Base-by-base conservation (phyloP, 106 monocot species). In the Allium cepa region DNA sequence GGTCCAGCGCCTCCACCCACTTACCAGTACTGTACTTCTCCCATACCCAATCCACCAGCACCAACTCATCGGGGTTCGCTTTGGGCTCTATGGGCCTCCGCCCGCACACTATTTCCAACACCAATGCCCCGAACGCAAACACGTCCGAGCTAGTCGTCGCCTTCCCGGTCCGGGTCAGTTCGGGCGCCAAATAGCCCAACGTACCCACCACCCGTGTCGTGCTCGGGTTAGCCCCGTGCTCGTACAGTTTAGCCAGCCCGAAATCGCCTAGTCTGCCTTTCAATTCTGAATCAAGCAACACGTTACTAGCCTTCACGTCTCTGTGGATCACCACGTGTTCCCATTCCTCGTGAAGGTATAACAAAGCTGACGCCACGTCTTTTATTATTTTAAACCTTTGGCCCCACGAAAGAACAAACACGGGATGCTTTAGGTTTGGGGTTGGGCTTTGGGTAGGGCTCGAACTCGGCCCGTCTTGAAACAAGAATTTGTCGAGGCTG, bases 341-440 rank as follows among this genome's bases (percentile, higher is more conserved):
- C 74, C 73, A 79, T 45, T 68, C 79, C 59, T 79, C 79, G 51
- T 79, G 79, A 9, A 79, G 53, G 61, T 74, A 79, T n/a, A 74
- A 53, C 13, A 79, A 48, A n/a, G 47, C 74, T 0, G 79, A 74
- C 4, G 73, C 79, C 6, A 79, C 56, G 13, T 61, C 79, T 74
- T 74, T 63, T 14, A 79, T 73, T 36, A 79, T 74, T 5, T 26
- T 11, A 13, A 74, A 69, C 62, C 79, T 57, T 11, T 63, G 55
- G 8, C 12, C 62, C 79, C 79, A 79, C 48, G 52, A 10, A 1
- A 22, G 22, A 22, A 22, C 1, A 53, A 53, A 53, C 9, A 13
- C 52, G 10, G 52, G 13, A 9, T 9, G 52, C 52, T 53, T 53
- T 53, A 22, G 22, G 22, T 22, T 22, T 53, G 52, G 9, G 52